Evolutionary conservation across 2,329 filamentous ascomycete genomes (phyloP).

Genomic region (Chlorencoelia australis): DNA sequence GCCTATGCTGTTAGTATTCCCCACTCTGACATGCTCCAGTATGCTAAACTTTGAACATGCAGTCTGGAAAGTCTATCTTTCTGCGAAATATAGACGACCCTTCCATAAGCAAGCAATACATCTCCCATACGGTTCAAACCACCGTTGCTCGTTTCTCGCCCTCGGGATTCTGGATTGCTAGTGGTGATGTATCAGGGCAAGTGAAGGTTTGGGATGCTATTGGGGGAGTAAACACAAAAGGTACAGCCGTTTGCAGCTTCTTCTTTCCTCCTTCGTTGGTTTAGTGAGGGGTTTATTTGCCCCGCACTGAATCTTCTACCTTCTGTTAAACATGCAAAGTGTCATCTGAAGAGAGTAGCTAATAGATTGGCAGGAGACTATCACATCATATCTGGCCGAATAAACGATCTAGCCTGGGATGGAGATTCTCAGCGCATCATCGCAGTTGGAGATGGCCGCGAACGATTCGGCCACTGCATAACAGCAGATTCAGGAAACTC

Average conservation of each 20-base stretch:
- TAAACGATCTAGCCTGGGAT: slow-evolving; percentile 97
- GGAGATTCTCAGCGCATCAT: slow-evolving; percentile 95
- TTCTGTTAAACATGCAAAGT: no score
- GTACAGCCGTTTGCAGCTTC: no score
- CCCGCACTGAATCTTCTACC: no score
- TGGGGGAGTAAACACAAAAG: slow-evolving; percentile 73
- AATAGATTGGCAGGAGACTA: no score
- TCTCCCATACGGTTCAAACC: slow-evolving; percentile 76
- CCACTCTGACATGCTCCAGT: neutral
- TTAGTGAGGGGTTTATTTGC: slow-evolving; percentile 7
- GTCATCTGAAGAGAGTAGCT: no score
- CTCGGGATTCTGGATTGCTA: slow-evolving; percentile 89
- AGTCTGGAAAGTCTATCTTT: slow-evolving; percentile 96
- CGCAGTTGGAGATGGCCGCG: slow-evolving; percentile 88
- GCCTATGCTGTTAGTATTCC: slow-evolving; percentile 68
- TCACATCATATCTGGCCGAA: slow-evolving; percentile 83
- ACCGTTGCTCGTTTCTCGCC: slow-evolving; percentile 92
- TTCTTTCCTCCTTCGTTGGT: neutral
- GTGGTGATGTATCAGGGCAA: slow-evolving; percentile 73
- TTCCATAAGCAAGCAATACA: slow-evolving; percentile 78
- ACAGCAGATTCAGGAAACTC: slow-evolving; percentile 93
- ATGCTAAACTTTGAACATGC: slow-evolving; percentile 9
- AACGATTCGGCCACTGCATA: slow-evolving; percentile 88
- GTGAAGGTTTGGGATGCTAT: slow-evolving; percentile 92
- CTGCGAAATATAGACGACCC: slow-evolving; percentile 90